A percentile compares a stretch with the other conserved stretches of the same genome.
Conservation (phyloP, 306 rosid species). For the Crotalaria pallida region DNA sequence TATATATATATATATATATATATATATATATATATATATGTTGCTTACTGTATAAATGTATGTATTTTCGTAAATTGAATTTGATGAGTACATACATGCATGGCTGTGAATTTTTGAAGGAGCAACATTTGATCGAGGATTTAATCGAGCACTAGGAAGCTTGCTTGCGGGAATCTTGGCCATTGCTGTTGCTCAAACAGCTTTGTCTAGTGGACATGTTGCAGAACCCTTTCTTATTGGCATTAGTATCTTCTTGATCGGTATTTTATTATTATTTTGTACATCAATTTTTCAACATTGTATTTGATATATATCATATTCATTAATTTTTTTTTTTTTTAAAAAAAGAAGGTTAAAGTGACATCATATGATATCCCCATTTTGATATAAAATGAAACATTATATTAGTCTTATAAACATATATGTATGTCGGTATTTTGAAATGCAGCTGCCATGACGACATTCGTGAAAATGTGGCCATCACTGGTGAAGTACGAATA, state of each 20-base stretch:
- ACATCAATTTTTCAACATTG: too few species aligned
- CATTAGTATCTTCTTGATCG: constrained; percentile 54
- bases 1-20: too few species aligned
- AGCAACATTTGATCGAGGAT: constrained; percentile 65
- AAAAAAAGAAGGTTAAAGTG: too few species aligned
- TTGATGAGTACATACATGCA: neutral
- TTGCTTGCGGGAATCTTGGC: constrained; percentile 66
- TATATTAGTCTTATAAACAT: too few species aligned
- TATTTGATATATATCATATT: too few species aligned
- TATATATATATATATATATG: too few species aligned
- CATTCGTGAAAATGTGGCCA: constrained; percentile 63
- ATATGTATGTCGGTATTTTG: neutral
- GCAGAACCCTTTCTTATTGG: constrained; percentile 62
- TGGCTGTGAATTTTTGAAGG: constrained; percentile 35
- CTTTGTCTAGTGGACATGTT: constrained; percentile 35
- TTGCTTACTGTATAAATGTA: too few species aligned
- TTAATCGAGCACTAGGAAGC: constrained; percentile 66
- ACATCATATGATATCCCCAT: too few species aligned
- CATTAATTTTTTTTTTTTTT: too few species aligned
- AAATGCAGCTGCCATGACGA: constrained; percentile 49
- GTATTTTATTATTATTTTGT: too few species aligned
- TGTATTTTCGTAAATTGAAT: neutral
- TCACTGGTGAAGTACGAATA: constrained; percentile 55
- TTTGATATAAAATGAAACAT: too few species aligned
- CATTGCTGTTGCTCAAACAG: constrained; percentile 47